phyloP scores from a whole-genome alignment of 2,329 filamentous ascomycete genomes.

The Paramyrothecium sp. region DNA sequence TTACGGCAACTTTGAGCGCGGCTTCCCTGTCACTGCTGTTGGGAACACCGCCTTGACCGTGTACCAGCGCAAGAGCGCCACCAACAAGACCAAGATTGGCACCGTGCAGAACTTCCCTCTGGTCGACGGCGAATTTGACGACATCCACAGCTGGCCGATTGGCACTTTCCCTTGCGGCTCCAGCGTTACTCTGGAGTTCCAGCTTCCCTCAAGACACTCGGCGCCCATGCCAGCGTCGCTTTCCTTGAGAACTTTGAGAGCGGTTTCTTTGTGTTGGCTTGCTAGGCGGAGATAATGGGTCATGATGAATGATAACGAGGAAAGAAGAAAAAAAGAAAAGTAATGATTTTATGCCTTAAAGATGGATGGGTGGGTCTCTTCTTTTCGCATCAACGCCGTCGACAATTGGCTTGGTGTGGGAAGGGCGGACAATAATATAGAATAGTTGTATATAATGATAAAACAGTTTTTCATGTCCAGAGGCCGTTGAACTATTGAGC shows the following conservation, averaged over 20 bases:
- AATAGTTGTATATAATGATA: too few species aligned
- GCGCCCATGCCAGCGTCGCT: background rate
- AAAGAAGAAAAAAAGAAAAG: too few species aligned
- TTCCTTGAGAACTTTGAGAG: background rate
- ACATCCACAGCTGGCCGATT: background rate
- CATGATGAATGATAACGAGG: background rate
- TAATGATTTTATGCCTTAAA: too few species aligned
- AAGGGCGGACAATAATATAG: too few species aligned
- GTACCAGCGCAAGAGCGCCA: background rate
- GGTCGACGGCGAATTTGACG: background rate
- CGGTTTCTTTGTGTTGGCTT: background rate
- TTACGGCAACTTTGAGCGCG: background rate
- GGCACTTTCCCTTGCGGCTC: background rate
- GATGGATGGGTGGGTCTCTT: too few species aligned
- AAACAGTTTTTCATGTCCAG: too few species aligned
- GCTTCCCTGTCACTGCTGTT: background rate
- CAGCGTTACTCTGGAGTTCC: background rate
- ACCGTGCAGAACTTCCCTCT: background rate
- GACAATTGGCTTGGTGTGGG: too few species aligned
- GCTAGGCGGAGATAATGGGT: background rate
- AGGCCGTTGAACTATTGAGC: too few species aligned
- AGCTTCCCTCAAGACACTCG: background rate
- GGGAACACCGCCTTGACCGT: background rate
- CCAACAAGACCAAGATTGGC: background rate
- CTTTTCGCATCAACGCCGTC: too few species aligned